Evolutionary conservation across 768 basidiomycete genomes (phyloP), one percentile per base, ranked within the genome.

Genomic region (Lentinula sp.): DNA sequence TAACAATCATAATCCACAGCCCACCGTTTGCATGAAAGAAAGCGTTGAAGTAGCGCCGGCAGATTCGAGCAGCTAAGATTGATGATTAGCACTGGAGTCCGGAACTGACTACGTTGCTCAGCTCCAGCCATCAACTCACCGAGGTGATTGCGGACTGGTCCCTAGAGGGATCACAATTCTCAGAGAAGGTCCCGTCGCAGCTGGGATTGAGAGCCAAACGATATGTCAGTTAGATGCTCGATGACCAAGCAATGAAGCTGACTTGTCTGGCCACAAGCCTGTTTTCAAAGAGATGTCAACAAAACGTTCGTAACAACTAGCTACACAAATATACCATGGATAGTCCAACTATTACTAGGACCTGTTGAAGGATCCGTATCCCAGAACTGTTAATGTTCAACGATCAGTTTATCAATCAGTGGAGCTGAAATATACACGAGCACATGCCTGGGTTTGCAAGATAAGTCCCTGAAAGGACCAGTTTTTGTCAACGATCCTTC

Each of bases 201-300:
- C 86, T 88, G 51, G n/a, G 63, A 49, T n/a, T 12, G 45, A 16
- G n/a, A 16, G 45, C 20, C 20, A 16, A 33, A 32, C 12, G 6
- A 23, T 6, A 23, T 49, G 12, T 42, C 37, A 60, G 41, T 8
- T 18, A 12, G 9, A 35, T 42, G 39, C 41, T 54, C 13, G 12
- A 37, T 6, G 16, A 7, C 4, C 56, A 7, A 16, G 37, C 12
- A 32, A 52, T 8, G 52, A 61, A 41, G 5, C 79, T 55, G 64
- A 85, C 84, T 83, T 71, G 65, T 86, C 87, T 3, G 85, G 84
- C 87, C 87, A 89, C 45, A 87, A 74, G 61, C 87, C 86, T 84
- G 16, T 20, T 13, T 23, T 9, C 46, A 48, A 2, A n/a, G 8
- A 61, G 18, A 23, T 63, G 35, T 48, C 20, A 48, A 48, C 16